Conservation (phyloP, 208 protist species). For the Crithidia acanthocephali region DNA sequence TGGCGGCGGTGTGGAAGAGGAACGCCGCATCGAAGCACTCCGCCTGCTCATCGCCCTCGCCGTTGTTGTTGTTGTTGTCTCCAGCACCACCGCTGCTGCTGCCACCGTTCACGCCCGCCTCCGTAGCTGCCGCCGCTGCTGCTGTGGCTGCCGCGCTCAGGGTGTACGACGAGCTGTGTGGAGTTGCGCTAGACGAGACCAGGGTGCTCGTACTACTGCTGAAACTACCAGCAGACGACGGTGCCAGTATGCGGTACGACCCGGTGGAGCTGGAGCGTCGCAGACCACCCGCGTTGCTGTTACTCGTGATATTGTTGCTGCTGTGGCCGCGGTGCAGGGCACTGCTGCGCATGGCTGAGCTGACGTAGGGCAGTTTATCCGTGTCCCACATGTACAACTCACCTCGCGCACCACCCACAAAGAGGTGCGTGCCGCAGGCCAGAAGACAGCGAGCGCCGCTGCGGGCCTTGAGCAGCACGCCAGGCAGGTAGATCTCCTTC, state of each 20-base stretch:
- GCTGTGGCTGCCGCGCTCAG: background rate
- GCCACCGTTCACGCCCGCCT: background rate
- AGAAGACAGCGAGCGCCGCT: constrained; percentile 41
- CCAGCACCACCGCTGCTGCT: constrained; percentile 5
- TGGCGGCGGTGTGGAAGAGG: constrained; percentile 41
- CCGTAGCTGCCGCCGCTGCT: background rate
- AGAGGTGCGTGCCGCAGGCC: constrained; percentile 40
- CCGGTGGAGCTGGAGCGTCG: too few species aligned
- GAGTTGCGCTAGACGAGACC: background rate
- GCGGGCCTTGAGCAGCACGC: constrained; percentile 24
- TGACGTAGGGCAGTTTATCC: background rate
- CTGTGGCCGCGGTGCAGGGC: too few species aligned
- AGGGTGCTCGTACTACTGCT: too few species aligned
- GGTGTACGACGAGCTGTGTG: too few species aligned
- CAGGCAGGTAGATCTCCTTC: constrained; percentile 33
- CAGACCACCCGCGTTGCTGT: background rate
- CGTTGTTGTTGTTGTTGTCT: background rate
- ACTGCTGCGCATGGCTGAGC: background rate
- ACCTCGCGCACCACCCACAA: constrained; percentile 36
- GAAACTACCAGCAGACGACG: too few species aligned
- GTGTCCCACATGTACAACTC: constrained; percentile 51
- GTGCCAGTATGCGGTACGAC: background rate
- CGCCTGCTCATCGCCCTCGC: background rate
- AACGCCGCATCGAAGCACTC: constrained; percentile 27
- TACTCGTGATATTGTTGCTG: background rate